Percentiles rank a stretch among this genome's conserved stretches.
Evolutionary conservation across 106 monocot genomes (phyloP).

Genomic region (Gastrodia elata): DNA sequence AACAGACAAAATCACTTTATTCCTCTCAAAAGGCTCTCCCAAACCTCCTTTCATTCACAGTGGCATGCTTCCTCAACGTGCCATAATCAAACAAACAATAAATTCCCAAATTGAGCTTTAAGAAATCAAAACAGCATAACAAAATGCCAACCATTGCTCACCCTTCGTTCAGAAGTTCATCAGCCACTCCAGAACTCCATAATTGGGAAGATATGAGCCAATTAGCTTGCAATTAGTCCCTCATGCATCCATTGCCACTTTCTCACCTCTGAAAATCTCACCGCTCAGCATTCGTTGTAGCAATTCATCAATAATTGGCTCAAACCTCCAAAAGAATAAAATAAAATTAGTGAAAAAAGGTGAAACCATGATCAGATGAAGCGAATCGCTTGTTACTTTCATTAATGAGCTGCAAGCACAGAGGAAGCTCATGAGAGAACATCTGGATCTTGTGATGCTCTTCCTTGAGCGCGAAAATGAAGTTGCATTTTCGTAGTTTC

Average conservation of each 20-base stretch:
- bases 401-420: conserved; percentile 43
- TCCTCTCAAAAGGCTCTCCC: conserved; percentile 53
- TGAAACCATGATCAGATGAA: not conserved
- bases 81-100: conserved; percentile 14
- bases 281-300: conserved; percentile 23
- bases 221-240: conserved; percentile 29
- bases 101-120: not conserved
- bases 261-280: conserved; percentile 13
- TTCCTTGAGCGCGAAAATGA: conserved; percentile 47
- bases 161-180: not conserved
- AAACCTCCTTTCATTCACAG: conserved; percentile 30
- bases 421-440: conserved; percentile 55
- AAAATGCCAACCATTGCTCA: conserved; percentile 5
- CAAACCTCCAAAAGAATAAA: not conserved
- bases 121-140: not conserved
- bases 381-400: conserved; percentile 18
- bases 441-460: conserved; percentile 70
- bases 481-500: conserved; percentile 17
- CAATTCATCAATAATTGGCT: conserved; percentile 46
- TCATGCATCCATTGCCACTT: conserved; percentile 10
- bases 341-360: not conserved
- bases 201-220: conserved; percentile 63
- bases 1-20: conserved; percentile 16
- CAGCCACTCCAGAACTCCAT: conserved; percentile 30
- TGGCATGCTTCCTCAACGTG: conserved; percentile 28